Percentiles rank a stretch among this genome's conserved stretches.
phyloP scores from a whole-genome alignment of 257 asterid species.

The Solanum microdontum region DNA sequence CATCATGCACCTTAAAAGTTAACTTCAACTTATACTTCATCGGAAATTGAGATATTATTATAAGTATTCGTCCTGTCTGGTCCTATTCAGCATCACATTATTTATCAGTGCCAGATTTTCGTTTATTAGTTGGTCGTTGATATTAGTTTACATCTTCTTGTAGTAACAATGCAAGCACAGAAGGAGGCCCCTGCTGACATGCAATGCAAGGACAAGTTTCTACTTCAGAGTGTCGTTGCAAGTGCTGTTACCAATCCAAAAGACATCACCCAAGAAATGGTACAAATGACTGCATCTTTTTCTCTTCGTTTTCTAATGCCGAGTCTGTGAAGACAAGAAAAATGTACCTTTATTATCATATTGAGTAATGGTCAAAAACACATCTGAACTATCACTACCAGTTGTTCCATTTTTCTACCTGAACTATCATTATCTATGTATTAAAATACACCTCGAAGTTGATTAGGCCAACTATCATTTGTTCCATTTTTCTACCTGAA shows the following conservation, averaged over 20 bases:
- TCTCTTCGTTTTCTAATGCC: not conserved
- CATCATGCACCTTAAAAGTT: not conserved
- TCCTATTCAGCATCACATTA: not conserved
- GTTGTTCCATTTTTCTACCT: not conserved
- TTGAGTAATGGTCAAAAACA: not conserved
- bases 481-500: not conserved
- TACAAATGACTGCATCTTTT: not conserved
- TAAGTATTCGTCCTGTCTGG: not conserved
- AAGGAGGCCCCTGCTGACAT: constrained; percentile 72
- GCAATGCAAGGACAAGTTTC: constrained; percentile 85
- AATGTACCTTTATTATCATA: not conserved
- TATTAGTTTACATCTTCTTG: not conserved
- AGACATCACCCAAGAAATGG: constrained; percentile 31
- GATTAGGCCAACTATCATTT: not conserved
- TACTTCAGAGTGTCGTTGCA: constrained; percentile 74
- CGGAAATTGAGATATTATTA: not conserved
- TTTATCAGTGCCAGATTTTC: not conserved
- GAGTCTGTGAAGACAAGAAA: not conserved
- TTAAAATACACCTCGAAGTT: not conserved
- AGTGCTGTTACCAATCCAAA: constrained; percentile 20
- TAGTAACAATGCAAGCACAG: constrained; percentile 62
- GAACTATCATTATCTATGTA: not conserved
- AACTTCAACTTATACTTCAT: not conserved
- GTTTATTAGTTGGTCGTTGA: not conserved
- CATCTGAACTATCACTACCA: not conserved